Conservation (phyloP, 164 flowering plant species). For the Stephania yunnanensis region DNA sequence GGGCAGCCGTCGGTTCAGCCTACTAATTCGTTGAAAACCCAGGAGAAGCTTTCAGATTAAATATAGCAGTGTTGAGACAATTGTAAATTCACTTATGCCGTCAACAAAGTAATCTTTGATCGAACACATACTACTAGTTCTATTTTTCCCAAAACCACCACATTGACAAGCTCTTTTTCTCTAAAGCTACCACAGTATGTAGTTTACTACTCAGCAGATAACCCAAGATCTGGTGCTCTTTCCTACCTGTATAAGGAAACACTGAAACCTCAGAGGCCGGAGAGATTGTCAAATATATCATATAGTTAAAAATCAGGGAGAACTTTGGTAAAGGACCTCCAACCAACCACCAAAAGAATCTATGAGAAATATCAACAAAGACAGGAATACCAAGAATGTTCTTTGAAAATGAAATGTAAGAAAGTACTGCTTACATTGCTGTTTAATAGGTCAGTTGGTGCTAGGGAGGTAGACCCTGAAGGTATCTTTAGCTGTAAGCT, state of each 20-base stretch:
- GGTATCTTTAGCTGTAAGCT: conserved; percentile 42
- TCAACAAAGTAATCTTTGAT: not conserved
- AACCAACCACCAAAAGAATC: not conserved
- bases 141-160: not conserved
- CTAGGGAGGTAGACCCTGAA: conserved; percentile 80
- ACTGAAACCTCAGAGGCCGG: not conserved
- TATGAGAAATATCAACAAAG: not conserved
- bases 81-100: not conserved
- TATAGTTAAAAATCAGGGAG: not conserved
- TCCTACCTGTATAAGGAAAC: not conserved
- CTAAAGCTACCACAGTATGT: not conserved
- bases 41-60: not conserved
- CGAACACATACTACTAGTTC: too few relatives aligned
- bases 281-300: not conserved
- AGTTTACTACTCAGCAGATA: not conserved
- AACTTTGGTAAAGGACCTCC: not conserved
- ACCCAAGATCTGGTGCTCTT: not conserved
- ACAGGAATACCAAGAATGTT: not conserved
- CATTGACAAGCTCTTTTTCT: not conserved
- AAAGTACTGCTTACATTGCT: conserved; percentile 2
- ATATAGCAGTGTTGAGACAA: not conserved
- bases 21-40: too few relatives aligned
- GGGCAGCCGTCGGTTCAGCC: too few relatives aligned
- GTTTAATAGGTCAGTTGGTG: conserved; percentile 20
- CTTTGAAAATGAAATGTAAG: not conserved